phyloP scores from a whole-genome alignment of 2,329 filamentous ascomycete genomes.

The Aspergillus brasiliensis region DNA sequence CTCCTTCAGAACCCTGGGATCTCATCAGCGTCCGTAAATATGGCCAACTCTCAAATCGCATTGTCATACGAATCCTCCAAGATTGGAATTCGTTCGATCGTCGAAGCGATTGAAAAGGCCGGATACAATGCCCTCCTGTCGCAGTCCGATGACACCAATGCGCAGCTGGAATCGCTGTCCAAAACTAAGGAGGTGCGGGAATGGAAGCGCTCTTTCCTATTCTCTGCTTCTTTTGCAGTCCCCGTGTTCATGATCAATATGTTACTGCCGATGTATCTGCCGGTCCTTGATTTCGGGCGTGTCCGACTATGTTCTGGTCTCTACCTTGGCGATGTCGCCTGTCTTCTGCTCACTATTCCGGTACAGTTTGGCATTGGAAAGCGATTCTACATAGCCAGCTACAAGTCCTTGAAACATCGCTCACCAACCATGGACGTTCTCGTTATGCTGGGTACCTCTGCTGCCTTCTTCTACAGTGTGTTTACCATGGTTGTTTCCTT shows the following conservation, averaged over 20 bases:
- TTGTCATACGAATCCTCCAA: constrained; percentile 71
- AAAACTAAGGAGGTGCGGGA: constrained; percentile 96
- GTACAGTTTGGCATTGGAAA: constrained; percentile 96
- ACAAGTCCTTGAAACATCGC: constrained; percentile 84
- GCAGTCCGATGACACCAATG: constrained; percentile 93
- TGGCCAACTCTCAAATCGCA: constrained; percentile 71
- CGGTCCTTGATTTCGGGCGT: constrained; percentile 73
- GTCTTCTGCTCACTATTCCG: constrained; percentile 80
- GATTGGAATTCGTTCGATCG: constrained; percentile 78
- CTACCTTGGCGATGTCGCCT: constrained; percentile 85
- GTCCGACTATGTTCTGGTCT: constrained; percentile 70
- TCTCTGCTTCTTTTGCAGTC: constrained; percentile 78
- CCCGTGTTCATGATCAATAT: constrained; percentile 93
- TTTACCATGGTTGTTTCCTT: constrained; percentile 84
- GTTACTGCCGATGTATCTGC: constrained; percentile 85
- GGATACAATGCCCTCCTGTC: constrained; percentile 88
- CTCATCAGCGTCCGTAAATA: constrained; percentile 70
- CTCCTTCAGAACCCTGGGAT: constrained; percentile 71
- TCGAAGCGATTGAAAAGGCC: constrained; percentile 76
- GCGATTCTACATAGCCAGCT: constrained; percentile 92
- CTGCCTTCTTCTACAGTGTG: constrained; percentile 94
- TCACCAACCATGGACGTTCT: constrained; percentile 98
- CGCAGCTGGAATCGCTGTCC: constrained; percentile 90
- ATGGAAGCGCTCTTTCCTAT: constrained; percentile 79
- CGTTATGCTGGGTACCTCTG: constrained; percentile 88